These are phyloP conservation scores for Xylariaceae sp. DNA, from an alignment of 2,329 filamentous ascomycete genomes.

Conservation along the genomic window DNA sequence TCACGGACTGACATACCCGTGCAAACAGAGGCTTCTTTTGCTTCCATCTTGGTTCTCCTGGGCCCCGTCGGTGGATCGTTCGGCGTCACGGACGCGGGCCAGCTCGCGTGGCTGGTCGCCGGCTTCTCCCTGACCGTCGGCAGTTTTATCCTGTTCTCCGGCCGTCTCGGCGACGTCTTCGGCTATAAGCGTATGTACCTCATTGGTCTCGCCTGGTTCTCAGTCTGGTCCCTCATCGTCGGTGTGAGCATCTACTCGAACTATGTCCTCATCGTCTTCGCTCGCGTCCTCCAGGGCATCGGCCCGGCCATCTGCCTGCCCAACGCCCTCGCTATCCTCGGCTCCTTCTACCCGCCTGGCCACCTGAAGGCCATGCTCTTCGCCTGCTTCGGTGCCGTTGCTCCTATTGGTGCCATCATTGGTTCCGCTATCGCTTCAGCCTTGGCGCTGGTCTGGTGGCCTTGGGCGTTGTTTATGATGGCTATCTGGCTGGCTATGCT, in stretches of 20 bases:
- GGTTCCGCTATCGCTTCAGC: slow-evolving; percentile 20
- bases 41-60: slow-evolving; percentile 23
- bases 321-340: slow-evolving; percentile 49
- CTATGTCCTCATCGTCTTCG: slow-evolving; percentile 35
- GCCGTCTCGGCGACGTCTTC: slow-evolving; percentile 43
- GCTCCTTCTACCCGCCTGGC: slow-evolving; percentile 39
- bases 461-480: slow-evolving; percentile 27
- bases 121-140: slow-evolving; percentile 44
- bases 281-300: slow-evolving; percentile 43
- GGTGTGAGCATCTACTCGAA: slow-evolving; percentile 39
- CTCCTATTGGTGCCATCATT: slow-evolving; percentile 25
- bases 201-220: slow-evolving; percentile 44
- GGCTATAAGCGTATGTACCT: slow-evolving; percentile 45
- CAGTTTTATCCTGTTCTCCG: slow-evolving; percentile 46
- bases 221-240: slow-evolving; percentile 40
- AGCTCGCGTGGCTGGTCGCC: slow-evolving; percentile 42
- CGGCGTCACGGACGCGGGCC: slow-evolving; percentile 35
- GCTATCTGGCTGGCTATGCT: slow-evolving; percentile 22
- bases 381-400: slow-evolving; percentile 28
- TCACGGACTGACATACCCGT: background rate
- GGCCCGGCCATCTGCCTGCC: slow-evolving; percentile 49
- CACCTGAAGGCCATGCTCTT: slow-evolving; percentile 30
- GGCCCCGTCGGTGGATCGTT: slow-evolving; percentile 41
- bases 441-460: slow-evolving; percentile 29
- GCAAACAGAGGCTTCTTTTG: slow-evolving; percentile 16